These are phyloP conservation scores for Nymphaea thermarum DNA, from an alignment of 164 flowering plant species.

Conservation along the genomic window DNA sequence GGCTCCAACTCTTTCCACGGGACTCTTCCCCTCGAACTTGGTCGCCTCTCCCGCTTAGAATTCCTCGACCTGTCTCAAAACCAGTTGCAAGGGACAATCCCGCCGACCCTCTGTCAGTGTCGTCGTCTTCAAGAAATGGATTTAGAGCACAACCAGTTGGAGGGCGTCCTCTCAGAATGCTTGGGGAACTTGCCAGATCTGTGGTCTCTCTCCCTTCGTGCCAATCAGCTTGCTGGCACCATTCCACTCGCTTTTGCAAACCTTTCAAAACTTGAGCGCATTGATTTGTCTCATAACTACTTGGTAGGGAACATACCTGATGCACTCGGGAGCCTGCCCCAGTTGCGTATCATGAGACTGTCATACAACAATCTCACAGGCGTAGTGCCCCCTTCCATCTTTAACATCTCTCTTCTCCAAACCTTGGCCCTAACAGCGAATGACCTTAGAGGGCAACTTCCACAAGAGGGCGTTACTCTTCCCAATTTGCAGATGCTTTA, in stretches of 20 bases:
- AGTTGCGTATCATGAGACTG: not conserved
- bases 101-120: not conserved
- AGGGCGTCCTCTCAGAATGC: not conserved
- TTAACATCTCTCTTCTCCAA: not conserved
- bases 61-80: not conserved
- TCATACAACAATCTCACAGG: not conserved
- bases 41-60: constrained; percentile 1
- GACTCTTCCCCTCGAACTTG: constrained; percentile 2
- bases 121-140: not conserved
- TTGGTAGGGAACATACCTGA: not conserved
- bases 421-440: not conserved
- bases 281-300: not conserved
- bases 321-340: not conserved
- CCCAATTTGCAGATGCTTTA: not conserved
- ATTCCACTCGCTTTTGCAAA: constrained; percentile 5
- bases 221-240: not conserved
- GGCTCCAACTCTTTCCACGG: not conserved
- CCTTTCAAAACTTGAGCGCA: not conserved
- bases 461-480: not conserved
- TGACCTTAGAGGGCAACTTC: not conserved
- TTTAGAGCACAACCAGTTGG: not conserved
- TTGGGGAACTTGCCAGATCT: not conserved
- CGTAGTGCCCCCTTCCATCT: constrained; percentile 1
- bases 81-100: not conserved
- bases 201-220: not conserved